Evolutionary conservation across 768 basidiomycete genomes (phyloP).

Genomic region (Chiua virens): DNA sequence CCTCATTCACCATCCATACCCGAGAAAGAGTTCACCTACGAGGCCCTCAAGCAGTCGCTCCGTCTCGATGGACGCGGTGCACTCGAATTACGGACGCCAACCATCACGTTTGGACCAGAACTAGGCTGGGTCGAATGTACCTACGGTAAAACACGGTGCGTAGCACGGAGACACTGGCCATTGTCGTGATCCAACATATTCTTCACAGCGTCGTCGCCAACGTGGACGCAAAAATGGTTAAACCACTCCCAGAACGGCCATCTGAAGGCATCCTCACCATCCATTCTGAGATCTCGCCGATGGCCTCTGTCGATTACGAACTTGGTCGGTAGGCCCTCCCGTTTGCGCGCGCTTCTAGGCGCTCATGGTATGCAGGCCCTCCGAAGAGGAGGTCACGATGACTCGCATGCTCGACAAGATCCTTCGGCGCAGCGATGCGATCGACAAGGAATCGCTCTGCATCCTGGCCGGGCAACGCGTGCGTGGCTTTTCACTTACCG

Average conservation of each 20-base stretch:
- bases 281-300: slow-evolving; percentile 94
- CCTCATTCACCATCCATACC: slow-evolving; percentile 86
- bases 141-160: slow-evolving; percentile 32
- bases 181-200: not conserved
- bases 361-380: slow-evolving; percentile 50
- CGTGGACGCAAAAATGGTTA: slow-evolving; percentile 87
- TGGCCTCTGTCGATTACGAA: slow-evolving; percentile 93
- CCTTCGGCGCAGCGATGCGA: slow-evolving; percentile 81
- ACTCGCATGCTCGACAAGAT: slow-evolving; percentile 95
- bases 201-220: slow-evolving; percentile 75
- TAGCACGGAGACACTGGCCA: not conserved
- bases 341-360: slow-evolving; percentile 4
- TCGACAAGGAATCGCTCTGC: slow-evolving; percentile 95
- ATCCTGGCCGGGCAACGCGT: slow-evolving; percentile 94
- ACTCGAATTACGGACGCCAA: slow-evolving; percentile 64
- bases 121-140: slow-evolving; percentile 24
- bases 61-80: slow-evolving; percentile 77
- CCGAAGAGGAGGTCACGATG: slow-evolving; percentile 89
- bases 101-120: slow-evolving; percentile 56
- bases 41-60: slow-evolving; percentile 75
- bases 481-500: slow-evolving; percentile 17
- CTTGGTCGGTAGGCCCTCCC: slow-evolving; percentile 73
- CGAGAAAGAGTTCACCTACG: slow-evolving; percentile 82
- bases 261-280: slow-evolving; percentile 90
- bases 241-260: slow-evolving; percentile 84